Evolutionary conservation across 805 yeast species (phyloP).

Genomic region (Suhomyces pyralidae): DNA sequence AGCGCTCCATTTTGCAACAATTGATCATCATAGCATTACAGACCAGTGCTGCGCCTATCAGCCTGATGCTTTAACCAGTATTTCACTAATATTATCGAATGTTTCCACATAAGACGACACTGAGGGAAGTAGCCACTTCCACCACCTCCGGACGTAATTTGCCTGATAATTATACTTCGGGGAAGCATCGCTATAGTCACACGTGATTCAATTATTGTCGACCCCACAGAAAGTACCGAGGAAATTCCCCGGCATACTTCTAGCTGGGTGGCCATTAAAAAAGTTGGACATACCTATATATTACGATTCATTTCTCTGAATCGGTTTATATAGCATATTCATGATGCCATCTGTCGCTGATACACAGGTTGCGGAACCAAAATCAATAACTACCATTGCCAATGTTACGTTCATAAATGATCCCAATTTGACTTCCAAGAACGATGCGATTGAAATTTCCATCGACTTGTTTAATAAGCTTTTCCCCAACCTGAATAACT

Average conservation of each 20-base stretch:
- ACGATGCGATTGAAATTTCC: slow-evolving; percentile 32
- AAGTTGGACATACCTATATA: neutral
- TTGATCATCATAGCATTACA: neutral
- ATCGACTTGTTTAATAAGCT: slow-evolving; percentile 31
- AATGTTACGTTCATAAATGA: slow-evolving; percentile 32
- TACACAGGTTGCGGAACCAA: neutral
- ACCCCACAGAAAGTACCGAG: slow-evolving; percentile 6
- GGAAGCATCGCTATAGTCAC: neutral
- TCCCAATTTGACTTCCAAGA: slow-evolving; percentile 16
- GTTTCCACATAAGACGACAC: too few species aligned
- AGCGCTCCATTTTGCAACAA: neutral
- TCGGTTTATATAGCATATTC: neutral
- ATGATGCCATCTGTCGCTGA: slow-evolving; percentile 16
- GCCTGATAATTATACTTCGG: neutral
- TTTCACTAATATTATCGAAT: too few species aligned
- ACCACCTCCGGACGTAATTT: neutral
- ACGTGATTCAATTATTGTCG: neutral
- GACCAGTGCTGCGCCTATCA: neutral
- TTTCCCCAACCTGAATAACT: slow-evolving; percentile 23
- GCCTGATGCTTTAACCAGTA: too few species aligned
- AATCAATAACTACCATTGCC: slow-evolving; percentile 25
- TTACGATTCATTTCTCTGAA: neutral
- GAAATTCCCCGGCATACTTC: neutral
- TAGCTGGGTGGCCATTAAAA: neutral
- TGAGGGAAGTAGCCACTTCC: neutral